phyloP scores from a whole-genome alignment of 2,329 filamentous ascomycete species.

The Tolypocladium tropicale region DNA sequence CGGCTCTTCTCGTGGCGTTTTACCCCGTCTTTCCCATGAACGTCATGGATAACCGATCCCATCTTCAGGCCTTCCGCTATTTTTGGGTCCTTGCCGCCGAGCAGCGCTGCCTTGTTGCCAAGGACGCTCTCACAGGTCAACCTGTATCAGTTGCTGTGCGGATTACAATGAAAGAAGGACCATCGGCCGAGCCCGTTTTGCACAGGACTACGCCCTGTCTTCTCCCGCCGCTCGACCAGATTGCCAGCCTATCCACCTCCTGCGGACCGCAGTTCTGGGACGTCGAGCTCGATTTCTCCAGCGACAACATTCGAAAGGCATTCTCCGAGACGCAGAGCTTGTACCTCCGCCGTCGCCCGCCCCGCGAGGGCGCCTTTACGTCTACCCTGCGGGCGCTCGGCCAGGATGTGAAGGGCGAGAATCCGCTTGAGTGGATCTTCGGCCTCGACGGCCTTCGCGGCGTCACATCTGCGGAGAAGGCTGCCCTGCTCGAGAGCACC shows the following conservation, averaged over 20 bases:
- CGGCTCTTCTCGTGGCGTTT: slow-evolving; percentile 78
- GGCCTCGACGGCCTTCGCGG: slow-evolving; percentile 41
- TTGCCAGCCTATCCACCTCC: slow-evolving; percentile 49
- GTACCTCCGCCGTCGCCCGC: slow-evolving; percentile 60
- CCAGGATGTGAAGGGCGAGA: slow-evolving; percentile 17
- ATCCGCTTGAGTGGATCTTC: slow-evolving; percentile 68
- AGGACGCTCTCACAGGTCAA: slow-evolving; percentile 75
- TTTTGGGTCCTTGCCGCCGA: slow-evolving; percentile 95
- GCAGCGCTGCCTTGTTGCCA: slow-evolving; percentile 75
- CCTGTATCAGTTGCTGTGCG: slow-evolving; percentile 65
- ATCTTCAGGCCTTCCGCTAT: slow-evolving; percentile 92
- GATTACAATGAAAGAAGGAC: slow-evolving; percentile 43
- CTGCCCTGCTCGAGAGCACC: slow-evolving; percentile 45
- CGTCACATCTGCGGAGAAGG: slow-evolving; percentile 57
- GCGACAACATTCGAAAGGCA: slow-evolving; percentile 49
- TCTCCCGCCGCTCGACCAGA: slow-evolving; percentile 53
- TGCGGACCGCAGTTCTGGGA: slow-evolving; percentile 67
- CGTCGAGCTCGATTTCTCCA: slow-evolving; percentile 64
- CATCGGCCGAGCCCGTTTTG: slow-evolving; percentile 25
- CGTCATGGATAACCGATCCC: slow-evolving; percentile 87
- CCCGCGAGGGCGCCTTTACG: slow-evolving; percentile 59
- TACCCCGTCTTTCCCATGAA: slow-evolving; percentile 86
- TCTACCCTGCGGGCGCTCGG: slow-evolving; percentile 68
- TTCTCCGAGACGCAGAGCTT: slow-evolving; percentile 62
- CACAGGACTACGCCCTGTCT: slow-evolving; percentile 47